Base-by-base conservation (phyloP, 208 protist genomes). In the Angomonas deanei region DNA sequence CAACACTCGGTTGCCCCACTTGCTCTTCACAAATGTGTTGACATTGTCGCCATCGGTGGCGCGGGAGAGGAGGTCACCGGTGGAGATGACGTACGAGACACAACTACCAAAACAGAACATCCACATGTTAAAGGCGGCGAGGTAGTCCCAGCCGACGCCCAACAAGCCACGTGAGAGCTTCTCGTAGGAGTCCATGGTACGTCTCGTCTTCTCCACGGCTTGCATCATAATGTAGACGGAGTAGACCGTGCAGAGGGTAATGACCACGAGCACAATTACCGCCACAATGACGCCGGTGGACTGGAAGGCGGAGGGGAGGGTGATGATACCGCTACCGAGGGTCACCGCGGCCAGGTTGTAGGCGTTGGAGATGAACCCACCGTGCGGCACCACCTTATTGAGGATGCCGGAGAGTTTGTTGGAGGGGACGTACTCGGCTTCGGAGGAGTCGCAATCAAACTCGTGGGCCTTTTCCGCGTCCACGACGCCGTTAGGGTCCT, bases 41-140 rank as follows among this genome's bases (percentile, higher is more conserved):
- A 75, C 64, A 34, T 69, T 74, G 6, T 68, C 61, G 42, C 70
- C 66, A 48, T 80, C 74, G 32, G 75, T 72, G 15, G 76, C 77
- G 50, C 70, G 72, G 24, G 69, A 60, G 19, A 88, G 61, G 57
- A 92, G 65, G 42, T 88, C 74, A 52, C 83, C 75, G 31, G 83
- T 78, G 46, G 84, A 82, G 61, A 93, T 91, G 59, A 95, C 82
- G 70, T 95, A 95, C 10, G 74, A 76, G 32, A 95, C 82, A 39
- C 79, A 84, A 11, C 78, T 79, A 54, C 89, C 89, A 56, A 91
- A 95, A 70, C 84, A 91, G 65, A 93, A 91, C 61, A 92, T 73
- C 74, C 82, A 92, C 75, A 88, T 84, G 65, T 84, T 71, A 48
- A 85, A 76, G 19, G 80, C 82, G 0, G 77, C 77, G 15, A 95